Base-by-base conservation (phyloP, 2,329 filamentous ascomycete genomes). In the Cercospora zeae-maydis region DNA sequence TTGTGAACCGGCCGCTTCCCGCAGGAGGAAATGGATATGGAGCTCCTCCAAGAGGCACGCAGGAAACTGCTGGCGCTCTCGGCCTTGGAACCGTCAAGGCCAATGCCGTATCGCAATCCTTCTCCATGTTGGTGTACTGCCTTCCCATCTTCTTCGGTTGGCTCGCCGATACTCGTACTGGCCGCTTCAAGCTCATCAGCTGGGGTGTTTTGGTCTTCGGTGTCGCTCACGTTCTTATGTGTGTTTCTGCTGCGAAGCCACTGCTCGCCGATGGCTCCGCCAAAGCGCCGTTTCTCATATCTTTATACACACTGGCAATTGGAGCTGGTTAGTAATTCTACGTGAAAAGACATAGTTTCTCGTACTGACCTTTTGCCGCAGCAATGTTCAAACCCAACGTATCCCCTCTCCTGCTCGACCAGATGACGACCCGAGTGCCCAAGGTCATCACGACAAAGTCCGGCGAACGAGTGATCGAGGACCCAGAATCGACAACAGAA, bases 371-470 rank as follows among this genome's bases (percentile, higher is more conserved):
- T 2, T 9, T 19, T 37, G 1, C 27, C 33, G 7, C 34, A 64
- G 66, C 66, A 53, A 67, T 67, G 66, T 92, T 92, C 84, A 93
- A 93, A 80, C 84, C 88, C 66, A 92, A 92, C 71, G 88, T 93
- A 47, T 78, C 78, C 7, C 80, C 80, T 1, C 67, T 82, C 24
- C 78, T 81, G 49, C 79, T 79, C 6, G 80, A 82, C 67, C 80
- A 82, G 68, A 77, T 80, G 58, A 73, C 71, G 10, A 73, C 74
- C 13, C 77, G 72, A 11, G 75, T 72, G 9, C 75, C 76, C 1
- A 75, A 74, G 42, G 72, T 81, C 55, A 76, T 75, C 62, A 72
- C 69, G 0, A 62, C 76, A 51, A 69, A 79, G 69, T 74, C 61
- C 71, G 78, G 79, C 58, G 78, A 81, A 71, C 74, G 77, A 27